A percentile compares a stretch with the other conserved stretches of the same genome.
phyloP scores from a whole-genome alignment of 2,329 filamentous ascomycete species.

The Dothidotthia symphoricarpi region DNA sequence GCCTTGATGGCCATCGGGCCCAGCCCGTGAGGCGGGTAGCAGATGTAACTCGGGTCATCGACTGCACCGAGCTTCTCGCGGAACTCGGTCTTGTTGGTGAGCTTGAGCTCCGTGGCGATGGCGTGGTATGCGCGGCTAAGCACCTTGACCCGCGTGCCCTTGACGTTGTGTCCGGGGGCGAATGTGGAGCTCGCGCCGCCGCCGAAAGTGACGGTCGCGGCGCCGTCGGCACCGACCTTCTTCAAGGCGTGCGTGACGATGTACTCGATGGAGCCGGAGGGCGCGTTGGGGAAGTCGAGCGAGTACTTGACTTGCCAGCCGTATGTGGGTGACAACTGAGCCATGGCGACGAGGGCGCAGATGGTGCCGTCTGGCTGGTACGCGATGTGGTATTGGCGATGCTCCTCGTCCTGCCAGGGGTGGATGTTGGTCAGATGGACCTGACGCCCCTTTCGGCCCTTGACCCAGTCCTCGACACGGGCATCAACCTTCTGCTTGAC shows the following conservation, averaged over 20 bases:
- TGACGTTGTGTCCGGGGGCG: slow-evolving; percentile 76
- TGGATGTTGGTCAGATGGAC: slow-evolving; percentile 87
- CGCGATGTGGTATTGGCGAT: slow-evolving; percentile 83
- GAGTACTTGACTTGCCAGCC: slow-evolving; percentile 96
- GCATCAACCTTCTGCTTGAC: slow-evolving; percentile 68
- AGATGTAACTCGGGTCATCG: slow-evolving; percentile 84
- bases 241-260: slow-evolving; percentile 72
- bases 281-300: slow-evolving; percentile 85
- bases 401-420: slow-evolving; percentile 80
- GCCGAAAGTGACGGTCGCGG: slow-evolving; percentile 77
- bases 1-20: slow-evolving; percentile 78
- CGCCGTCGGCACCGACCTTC: slow-evolving; percentile 57
- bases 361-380: slow-evolving; percentile 71
- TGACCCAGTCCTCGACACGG: slow-evolving; percentile 76
- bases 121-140: slow-evolving; percentile 79
- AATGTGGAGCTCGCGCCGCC: slow-evolving; percentile 74
- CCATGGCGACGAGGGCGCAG: slow-evolving; percentile 75
- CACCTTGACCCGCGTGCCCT: slow-evolving; percentile 76
- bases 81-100: slow-evolving; percentile 85
- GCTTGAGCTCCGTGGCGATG: slow-evolving; percentile 75
- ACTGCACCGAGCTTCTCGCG: slow-evolving; percentile 83
- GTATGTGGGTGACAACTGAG: slow-evolving; percentile 74
- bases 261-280: slow-evolving; percentile 83
- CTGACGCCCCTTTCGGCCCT: slow-evolving; percentile 76
- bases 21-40: slow-evolving; percentile 82